Evolutionary conservation across 768 basidiomycete species (phyloP), one percentile per base, ranked within the genome.

Genomic region (Termitomyces eurrhizus): DNA sequence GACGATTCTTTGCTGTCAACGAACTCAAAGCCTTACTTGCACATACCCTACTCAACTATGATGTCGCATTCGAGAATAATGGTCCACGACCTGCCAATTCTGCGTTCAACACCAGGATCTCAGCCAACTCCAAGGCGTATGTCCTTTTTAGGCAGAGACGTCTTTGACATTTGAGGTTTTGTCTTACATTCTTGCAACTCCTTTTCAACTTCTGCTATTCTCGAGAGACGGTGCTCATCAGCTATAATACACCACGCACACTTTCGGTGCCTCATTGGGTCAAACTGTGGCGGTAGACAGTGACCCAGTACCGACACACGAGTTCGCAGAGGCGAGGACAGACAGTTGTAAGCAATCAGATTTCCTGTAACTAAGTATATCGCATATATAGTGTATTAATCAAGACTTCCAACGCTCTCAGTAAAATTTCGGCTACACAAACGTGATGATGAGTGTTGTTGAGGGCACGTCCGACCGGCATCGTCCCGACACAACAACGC

Each of bases 1-100:
- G 78, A 0, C 70, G 79, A 13, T 78, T 77, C 65, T 75, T 79
- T 52, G 78, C 77, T 0, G 70, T 73, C 7, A 73, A 67, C 52
- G 75, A 74, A 59, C 65, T 77, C 14, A 79, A 80, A 57, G 67
- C 72, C 13, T 69, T 78, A 58, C 66, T 78, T 51, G 69, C 74
- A 2, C 66, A 77, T 50, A 57, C 77, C 8, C 44, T 79, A 5
- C 33, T 75, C 32, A 71, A 73, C 24, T 80, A 76, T 58, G 78
- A 80, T 58, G 54, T 78, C 6, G 71, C 73, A 65, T 61, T 61
- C 4, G 61, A 58, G 36, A 35, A 59, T 29, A 29, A 60, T 26
- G 62, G 57, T 12, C 21, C 57, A 8, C 57, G 57, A 11, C 57
- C 57, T 1, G 39, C n/a, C 3, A 33, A 41, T 52, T 18, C 29